Conservation (phyloP, 768 basidiomycete species). For the Xanthoconium purpureum region DNA sequence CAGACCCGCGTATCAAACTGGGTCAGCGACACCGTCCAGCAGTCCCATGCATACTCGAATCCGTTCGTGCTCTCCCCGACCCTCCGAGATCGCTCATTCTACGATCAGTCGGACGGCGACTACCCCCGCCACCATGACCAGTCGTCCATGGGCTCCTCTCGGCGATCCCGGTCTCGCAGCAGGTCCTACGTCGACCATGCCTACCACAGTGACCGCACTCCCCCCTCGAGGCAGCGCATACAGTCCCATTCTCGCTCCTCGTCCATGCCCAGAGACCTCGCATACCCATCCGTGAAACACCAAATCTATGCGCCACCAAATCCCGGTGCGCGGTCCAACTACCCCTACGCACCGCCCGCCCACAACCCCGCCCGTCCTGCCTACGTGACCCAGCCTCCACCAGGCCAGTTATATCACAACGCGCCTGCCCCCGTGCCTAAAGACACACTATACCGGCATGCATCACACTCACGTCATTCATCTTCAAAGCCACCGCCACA, state of each 20-base stretch:
- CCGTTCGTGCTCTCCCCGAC: conserved; percentile 31
- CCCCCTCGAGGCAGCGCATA: conserved; percentile 18
- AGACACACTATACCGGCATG: conserved; percentile 15
- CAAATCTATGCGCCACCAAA: conserved; percentile 13
- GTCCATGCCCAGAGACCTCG: conserved; percentile 12
- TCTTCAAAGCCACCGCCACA: conserved; percentile 23
- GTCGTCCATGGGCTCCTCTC: conserved; percentile 20
- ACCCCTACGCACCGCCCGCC: conserved; percentile 16
- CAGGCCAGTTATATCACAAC: conserved; percentile 27
- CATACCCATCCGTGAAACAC: conserved; percentile 15
- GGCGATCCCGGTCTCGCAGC: conserved; percentile 23
- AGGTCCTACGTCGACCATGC: conserved; percentile 24
- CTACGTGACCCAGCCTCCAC: conserved; percentile 27
- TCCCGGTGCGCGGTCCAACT: neutral
- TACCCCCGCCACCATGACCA: conserved; percentile 14
- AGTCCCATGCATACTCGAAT: conserved; percentile 27
- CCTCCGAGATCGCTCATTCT: conserved; percentile 31
- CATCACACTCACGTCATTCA: conserved; percentile 23
- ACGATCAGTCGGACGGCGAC: conserved; percentile 10
- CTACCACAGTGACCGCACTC: conserved; percentile 14
- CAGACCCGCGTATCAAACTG: conserved; percentile 49
- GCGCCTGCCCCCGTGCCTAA: conserved; percentile 13
- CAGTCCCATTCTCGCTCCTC: conserved; percentile 28
- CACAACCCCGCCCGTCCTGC: conserved; percentile 15
- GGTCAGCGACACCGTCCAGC: conserved; percentile 42